Conservation (phyloP, 768 basidiomycete genomes). For the Lactifluus echinatus region DNA sequence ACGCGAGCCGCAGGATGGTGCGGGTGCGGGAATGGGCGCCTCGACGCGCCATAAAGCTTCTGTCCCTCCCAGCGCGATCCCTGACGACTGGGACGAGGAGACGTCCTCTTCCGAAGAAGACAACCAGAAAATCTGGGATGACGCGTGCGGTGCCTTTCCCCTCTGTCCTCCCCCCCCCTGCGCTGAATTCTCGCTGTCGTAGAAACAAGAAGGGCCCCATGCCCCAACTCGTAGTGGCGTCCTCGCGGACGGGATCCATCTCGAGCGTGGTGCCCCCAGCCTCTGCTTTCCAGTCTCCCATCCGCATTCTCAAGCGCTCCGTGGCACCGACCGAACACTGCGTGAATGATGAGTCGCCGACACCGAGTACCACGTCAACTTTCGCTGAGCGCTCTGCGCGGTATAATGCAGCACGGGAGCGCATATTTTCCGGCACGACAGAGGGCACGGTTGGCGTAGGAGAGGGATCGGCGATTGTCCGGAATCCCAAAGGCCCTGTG, state of each 20-base stretch:
- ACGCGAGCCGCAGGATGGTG: neutral
- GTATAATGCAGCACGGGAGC: slow-evolving; percentile 63
- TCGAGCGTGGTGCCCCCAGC: slow-evolving; percentile 38
- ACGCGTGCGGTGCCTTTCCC: slow-evolving; percentile 48
- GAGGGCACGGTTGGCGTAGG: neutral
- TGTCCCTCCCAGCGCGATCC: slow-evolving; percentile 20
- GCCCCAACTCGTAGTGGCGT: slow-evolving; percentile 49
- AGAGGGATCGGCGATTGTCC: slow-evolving; percentile 5
- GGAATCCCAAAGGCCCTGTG: slow-evolving; percentile 17
- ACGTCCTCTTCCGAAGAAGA: slow-evolving; percentile 35
- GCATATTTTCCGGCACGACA: slow-evolving; percentile 46
- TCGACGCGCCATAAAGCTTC: neutral
- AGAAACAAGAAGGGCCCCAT: slow-evolving; percentile 60
- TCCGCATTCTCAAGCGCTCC: slow-evolving; percentile 67
- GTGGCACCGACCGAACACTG: slow-evolving; percentile 21
- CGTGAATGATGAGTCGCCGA: slow-evolving; percentile 15
- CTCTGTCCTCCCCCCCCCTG: neutral
- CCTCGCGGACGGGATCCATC: slow-evolving; percentile 29
- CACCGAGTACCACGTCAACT: slow-evolving; percentile 27
- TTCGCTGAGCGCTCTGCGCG: slow-evolving; percentile 62
- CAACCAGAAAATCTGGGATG: slow-evolving; percentile 54
- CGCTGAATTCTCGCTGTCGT: neutral
- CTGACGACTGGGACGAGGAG: slow-evolving; percentile 56
- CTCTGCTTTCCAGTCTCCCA: slow-evolving; percentile 49
- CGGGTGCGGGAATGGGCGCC: neutral